Evolutionary conservation across 2,329 filamentous ascomycete genomes (phyloP).

Genomic region (Ophiocordyceps camponoti-saundersi): DNA sequence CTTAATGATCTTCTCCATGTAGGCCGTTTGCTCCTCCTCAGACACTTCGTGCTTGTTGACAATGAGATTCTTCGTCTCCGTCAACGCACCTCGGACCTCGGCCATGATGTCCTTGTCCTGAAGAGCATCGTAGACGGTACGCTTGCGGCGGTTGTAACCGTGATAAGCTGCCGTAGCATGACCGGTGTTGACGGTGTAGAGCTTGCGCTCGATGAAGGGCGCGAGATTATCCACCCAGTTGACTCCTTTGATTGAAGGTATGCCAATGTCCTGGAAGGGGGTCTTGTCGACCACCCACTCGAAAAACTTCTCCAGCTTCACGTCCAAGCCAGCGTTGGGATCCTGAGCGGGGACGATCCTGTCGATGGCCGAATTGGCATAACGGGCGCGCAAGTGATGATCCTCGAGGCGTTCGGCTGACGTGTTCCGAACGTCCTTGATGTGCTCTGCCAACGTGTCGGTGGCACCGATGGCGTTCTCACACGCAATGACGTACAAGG

Average conservation of each 20-base stretch:
- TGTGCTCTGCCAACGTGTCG: constrained; percentile 67
- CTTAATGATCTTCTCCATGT: constrained; percentile 81
- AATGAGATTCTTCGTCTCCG: constrained; percentile 77
- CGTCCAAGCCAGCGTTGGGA: constrained; percentile 62
- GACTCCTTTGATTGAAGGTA: constrained; percentile 66
- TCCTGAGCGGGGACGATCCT: constrained; percentile 92
- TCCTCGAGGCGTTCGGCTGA: constrained; percentile 46
- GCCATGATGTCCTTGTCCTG: constrained; percentile 63
- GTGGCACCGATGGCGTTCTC: constrained; percentile 96
- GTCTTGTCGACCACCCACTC: constrained; percentile 93
- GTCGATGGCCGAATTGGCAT: constrained; percentile 96
- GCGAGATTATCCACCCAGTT: constrained; percentile 84
- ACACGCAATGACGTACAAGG: constrained; percentile 86
- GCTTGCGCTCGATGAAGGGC: constrained; percentile 97
- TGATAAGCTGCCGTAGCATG: constrained; percentile 95
- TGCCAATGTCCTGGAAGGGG: constrained; percentile 53
- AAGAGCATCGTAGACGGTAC: constrained; percentile 75
- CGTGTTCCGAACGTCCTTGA: constrained; percentile 60
- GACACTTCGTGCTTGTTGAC: constrained; percentile 72
- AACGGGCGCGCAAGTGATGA: constrained; percentile 61
- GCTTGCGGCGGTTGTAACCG: constrained; percentile 72
- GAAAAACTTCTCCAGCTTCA: constrained; percentile 96
- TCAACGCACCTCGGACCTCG: constrained; percentile 63
- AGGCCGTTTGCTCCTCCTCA: constrained; percentile 59
- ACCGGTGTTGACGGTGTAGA: constrained; percentile 97